Evolutionary conservation across 495 filamentous ascomycete genomes (phyloP), one percentile per base, ranked within the genome.

Genomic region (Thermochaetoides thermophila): DNA sequence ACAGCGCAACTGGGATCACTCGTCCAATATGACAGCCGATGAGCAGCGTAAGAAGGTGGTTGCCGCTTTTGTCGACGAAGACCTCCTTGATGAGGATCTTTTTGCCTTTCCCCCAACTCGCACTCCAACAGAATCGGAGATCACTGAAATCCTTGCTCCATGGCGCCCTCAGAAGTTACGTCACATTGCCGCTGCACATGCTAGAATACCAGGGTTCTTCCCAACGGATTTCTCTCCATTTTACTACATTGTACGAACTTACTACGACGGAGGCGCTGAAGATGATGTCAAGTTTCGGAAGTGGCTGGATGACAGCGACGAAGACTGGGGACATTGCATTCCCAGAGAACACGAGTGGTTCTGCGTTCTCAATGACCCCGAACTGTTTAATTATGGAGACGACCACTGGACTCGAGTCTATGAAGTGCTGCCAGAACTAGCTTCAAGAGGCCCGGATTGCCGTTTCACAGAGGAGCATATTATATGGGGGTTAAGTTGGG

Each of bases 91-190:
- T 19, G 17, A 17, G 7, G 29, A 20, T 1, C 29, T 31, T 1
- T 12, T 31, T 7, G 17, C 17, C 9, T 31, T 19, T 10, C 29
- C 17, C 10, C 29, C 29, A 1, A 14, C 17, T 7, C 29, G 29
- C 17, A 4, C 21, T n/a, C 29, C 29, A 10, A 31, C 16, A 19
- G 29, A 8, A 2, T 9, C 29, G 17, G 29, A 31, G 17, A n/a
- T 31, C 11, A 7, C 29, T 12, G 17, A 31, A n/a, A 31, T 20
- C 14, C 29, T 31, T n/a, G 16, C 5, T 8, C 29, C 17, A n/a
- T 31, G 29, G 29, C 29, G 29, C 17, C 17, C 29, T 2, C 8
- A 31, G 9, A 31, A 20, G 29, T n/a, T 31, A n/a, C 29, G 29
- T n/a, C 29, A 19, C 29, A 31, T 31, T 6, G 29, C 29, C 17